Percentiles rank a stretch among this genome's conserved stretches.
These are phyloP conservation scores for Tetrapisispora fleetii DNA, from an alignment of 805 yeast genomes.

Conservation along the genomic window DNA sequence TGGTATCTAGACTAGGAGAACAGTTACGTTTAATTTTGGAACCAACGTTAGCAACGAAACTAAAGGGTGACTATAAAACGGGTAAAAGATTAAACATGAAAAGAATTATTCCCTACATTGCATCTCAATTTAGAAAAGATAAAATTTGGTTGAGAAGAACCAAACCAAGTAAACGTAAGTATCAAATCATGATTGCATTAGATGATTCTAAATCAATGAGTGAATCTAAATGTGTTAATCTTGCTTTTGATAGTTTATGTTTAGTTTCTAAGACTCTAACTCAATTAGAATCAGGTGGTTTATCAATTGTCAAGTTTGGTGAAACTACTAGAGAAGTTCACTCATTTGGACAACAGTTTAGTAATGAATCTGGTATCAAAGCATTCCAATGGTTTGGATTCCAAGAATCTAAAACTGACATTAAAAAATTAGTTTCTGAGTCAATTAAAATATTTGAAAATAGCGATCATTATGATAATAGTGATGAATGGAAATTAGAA, in stretches of 20 bases:
- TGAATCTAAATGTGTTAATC: conserved; percentile 78
- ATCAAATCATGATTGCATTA: conserved; percentile 93
- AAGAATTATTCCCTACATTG: conserved; percentile 94
- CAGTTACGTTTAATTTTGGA: conserved; percentile 86
- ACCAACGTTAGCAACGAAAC: conserved; percentile 92
- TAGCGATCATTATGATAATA: conserved; percentile 42
- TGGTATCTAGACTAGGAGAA: conserved; percentile 82
- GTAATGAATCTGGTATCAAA: conserved; percentile 70
- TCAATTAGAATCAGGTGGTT: conserved; percentile 88
- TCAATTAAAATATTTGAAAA: conserved; percentile 64
- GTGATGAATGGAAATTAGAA: conserved; percentile 86
- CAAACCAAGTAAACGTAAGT: conserved; percentile 93
- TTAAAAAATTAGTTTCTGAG: conserved; percentile 57
- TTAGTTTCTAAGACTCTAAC: conserved; percentile 88
- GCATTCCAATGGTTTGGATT: conserved; percentile 85
- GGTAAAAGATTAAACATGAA: conserved; percentile 97
- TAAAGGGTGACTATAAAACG: conserved; percentile 91
- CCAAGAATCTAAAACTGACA: conserved; percentile 80
- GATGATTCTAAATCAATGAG: conserved; percentile 98
- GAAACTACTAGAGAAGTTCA: conserved; percentile 75
- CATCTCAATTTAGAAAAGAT: conserved; percentile 93
- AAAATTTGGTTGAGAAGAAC: conserved; percentile 97
- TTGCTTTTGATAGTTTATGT: conserved; percentile 92
- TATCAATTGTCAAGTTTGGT: conserved; percentile 86
- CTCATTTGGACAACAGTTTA: conserved; percentile 79